phyloP scores from a whole-genome alignment of 192 early-diverging fungal species.

The Glomus cerebriforme region DNA sequence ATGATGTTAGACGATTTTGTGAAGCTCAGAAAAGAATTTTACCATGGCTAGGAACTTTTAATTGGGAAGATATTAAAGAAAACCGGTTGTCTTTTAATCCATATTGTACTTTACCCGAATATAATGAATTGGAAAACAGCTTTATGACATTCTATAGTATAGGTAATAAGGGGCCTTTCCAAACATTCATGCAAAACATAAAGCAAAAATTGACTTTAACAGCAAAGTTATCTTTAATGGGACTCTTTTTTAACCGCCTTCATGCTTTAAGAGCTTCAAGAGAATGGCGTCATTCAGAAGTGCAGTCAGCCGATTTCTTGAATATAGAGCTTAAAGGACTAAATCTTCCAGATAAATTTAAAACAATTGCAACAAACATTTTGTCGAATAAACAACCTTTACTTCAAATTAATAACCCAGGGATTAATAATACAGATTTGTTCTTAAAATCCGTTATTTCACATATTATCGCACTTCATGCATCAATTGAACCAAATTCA shows the following conservation, averaged over 20 bases:
- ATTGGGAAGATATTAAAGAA: conserved; percentile 12
- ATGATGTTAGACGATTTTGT: conserved; percentile 27
- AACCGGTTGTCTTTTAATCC: conserved; percentile 25
- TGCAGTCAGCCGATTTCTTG: not conserved
- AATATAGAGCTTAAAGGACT: not conserved
- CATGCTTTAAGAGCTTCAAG: conserved; percentile 21
- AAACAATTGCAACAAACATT: not conserved
- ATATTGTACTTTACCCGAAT: conserved; percentile 8
- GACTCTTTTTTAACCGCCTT: conserved; percentile 1
- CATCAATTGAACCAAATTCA: conserved; percentile 10
- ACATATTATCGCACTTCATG: conserved; percentile 25
- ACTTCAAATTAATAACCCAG: not conserved
- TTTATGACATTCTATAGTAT: not conserved
- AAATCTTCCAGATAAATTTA: not conserved
- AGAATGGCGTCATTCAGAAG: not conserved
- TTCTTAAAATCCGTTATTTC: conserved; percentile 29
- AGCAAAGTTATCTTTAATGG: conserved; percentile 5
- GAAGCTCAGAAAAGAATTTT: not conserved
- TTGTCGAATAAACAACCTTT: conserved; percentile 15
- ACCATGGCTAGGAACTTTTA: conserved; percentile 17
- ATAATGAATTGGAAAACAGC: not conserved
- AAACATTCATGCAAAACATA: not conserved
- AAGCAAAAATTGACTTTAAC: not conserved
- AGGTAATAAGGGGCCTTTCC: not conserved
- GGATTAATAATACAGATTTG: conserved; percentile 4